A percentile compares a stretch with the other conserved stretches of the same genome.
Conservation (phyloP, 192 early-diverging fungal species). For the Spizellomyces sp. region DNA sequence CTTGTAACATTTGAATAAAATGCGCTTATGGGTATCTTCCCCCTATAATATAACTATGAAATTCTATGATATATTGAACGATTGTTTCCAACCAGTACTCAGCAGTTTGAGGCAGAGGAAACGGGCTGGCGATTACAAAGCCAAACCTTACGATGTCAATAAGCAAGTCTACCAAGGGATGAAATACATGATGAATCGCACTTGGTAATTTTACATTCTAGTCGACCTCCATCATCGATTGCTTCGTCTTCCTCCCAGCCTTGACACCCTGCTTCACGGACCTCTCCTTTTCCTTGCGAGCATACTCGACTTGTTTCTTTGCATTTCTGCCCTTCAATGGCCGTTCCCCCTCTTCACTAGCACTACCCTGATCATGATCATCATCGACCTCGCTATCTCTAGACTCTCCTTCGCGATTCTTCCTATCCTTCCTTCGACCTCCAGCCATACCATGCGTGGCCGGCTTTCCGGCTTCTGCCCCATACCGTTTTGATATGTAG, state of each 20-base stretch:
- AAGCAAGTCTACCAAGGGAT: too few relatives aligned
- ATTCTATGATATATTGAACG: too few relatives aligned
- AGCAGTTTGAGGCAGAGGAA: too few relatives aligned
- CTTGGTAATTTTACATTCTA: background rate
- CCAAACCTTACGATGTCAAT: too few relatives aligned
- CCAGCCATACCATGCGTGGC: conserved; percentile 19
- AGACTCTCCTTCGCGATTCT: background rate
- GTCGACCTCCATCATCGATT: background rate
- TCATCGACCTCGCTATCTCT: conserved; percentile 10
- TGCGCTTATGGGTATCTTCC: too few relatives aligned
- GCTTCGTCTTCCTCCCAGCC: conserved; percentile 41
- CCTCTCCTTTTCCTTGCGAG: conserved; percentile 47
- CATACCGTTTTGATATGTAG: conserved; percentile 41
- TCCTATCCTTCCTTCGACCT: conserved; percentile 18
- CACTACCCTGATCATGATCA: conserved; percentile 9
- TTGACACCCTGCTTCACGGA: conserved; percentile 36
- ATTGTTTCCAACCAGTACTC: too few relatives aligned
- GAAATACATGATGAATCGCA: too few relatives aligned
- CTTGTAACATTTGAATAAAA: too few relatives aligned
- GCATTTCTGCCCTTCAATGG: conserved; percentile 10
- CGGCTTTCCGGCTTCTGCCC: conserved; percentile 14
- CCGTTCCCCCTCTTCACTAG: background rate
- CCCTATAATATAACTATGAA: too few relatives aligned
- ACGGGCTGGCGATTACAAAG: too few relatives aligned
- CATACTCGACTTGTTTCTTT: conserved; percentile 31